A percentile compares a stretch with the other conserved stretches of the same genome.
phyloP scores from a whole-genome alignment of 495 filamentous ascomycete genomes.

The Penicillium macrosclerotiorum region DNA sequence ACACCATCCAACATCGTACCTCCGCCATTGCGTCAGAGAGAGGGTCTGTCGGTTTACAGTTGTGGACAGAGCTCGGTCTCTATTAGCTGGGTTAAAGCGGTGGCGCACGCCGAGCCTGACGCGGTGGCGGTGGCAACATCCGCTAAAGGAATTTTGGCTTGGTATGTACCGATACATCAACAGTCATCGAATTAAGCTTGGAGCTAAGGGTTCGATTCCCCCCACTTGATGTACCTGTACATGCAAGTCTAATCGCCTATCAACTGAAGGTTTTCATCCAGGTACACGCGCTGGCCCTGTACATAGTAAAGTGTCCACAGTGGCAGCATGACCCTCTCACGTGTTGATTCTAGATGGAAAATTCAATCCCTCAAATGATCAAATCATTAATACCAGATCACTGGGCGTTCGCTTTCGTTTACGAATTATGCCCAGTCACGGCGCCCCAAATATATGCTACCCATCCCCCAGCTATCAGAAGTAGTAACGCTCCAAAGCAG shows the following conservation, averaged over 20 bases:
- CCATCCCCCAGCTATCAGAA: slow-evolving; percentile 37
- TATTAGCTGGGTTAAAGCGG: not conserved
- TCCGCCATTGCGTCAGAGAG: slow-evolving; percentile 10
- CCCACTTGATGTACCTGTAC: too few relatives aligned
- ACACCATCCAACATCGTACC: too few relatives aligned
- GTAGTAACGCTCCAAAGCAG: slow-evolving; percentile 29
- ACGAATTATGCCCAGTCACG: slow-evolving; percentile 36
- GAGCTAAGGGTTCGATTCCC: not conserved
- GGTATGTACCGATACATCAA: too few relatives aligned
- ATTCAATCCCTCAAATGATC: slow-evolving; percentile 3
- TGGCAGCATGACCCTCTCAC: too few relatives aligned
- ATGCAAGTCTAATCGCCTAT: too few relatives aligned
- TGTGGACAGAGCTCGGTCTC: not conserved
- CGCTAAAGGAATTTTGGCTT: not conserved
- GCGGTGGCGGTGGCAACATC: slow-evolving; percentile 12
- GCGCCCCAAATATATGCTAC: slow-evolving; percentile 47
- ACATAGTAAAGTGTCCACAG: too few relatives aligned
- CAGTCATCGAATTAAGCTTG: not conserved
- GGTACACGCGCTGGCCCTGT: too few relatives aligned
- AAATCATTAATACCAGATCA: not conserved
- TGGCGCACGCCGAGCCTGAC: slow-evolving; percentile 4
- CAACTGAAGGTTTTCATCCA: too few relatives aligned
- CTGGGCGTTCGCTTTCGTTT: not conserved
- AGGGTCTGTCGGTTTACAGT: too few relatives aligned
- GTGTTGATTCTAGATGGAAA: too few relatives aligned